Evolutionary conservation across 306 rosid species (phyloP).

Genomic region (Glycyrrhiza uralensis): DNA sequence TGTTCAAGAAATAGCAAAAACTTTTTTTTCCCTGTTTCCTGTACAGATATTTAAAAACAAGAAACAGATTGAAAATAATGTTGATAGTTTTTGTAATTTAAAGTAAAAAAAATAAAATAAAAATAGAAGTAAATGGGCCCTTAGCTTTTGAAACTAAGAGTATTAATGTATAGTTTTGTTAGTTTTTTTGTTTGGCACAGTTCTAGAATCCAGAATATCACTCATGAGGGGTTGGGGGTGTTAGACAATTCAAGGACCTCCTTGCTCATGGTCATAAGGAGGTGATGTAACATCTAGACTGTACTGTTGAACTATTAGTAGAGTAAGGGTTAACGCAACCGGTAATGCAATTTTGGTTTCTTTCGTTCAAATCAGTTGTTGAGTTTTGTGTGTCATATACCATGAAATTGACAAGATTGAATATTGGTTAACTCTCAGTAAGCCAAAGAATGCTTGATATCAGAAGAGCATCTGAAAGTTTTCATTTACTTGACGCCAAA

Average conservation of each 20-base stretch:
- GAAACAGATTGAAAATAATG: no score
- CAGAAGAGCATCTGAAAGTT: not conserved
- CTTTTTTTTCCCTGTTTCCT: no score
- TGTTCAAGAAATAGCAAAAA: no score
- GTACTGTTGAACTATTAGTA: not conserved
- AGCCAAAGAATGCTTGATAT: not conserved
- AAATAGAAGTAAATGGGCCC: no score
- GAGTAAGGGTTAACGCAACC: not conserved
- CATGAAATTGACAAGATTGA: constrained; percentile 21
- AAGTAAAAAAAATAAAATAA: no score
- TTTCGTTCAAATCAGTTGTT: not conserved
- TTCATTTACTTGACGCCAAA: not conserved
- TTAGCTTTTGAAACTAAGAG: not conserved
- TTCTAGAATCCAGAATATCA: not conserved
- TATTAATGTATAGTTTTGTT: not conserved
- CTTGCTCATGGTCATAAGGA: not conserved
- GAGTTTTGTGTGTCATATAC: not conserved
- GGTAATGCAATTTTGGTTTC: not conserved
- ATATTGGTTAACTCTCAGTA: not conserved
- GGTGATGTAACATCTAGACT: not conserved
- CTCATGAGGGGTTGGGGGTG: not conserved
- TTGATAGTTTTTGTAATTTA: no score
- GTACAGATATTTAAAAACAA: no score
- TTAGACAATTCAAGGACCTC: not conserved
- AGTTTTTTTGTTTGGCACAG: not conserved